phyloP scores from a whole-genome alignment of 805 yeast species.

The Saturnispora sanitii region DNA sequence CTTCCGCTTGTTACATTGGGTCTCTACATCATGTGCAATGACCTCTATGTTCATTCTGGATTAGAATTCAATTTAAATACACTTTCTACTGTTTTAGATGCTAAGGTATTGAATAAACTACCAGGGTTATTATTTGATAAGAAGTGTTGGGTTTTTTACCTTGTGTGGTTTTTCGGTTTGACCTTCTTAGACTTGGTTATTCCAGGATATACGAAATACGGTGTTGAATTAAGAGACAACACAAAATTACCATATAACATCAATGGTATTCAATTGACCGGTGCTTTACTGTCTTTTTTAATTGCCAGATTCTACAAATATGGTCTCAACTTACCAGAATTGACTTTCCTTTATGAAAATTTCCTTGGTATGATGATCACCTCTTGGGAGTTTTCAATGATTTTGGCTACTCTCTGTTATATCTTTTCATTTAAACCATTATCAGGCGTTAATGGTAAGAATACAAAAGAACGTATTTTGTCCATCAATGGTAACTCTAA shows the following conservation, averaged over 20 bases:
- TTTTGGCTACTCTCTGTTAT: conserved; percentile 58
- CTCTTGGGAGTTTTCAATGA: conserved; percentile 52
- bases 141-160: conserved; percentile 53
- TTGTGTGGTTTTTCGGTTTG: conserved; percentile 62
- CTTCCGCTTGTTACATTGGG: conserved; percentile 55
- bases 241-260: conserved; percentile 61
- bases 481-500: conserved; percentile 86
- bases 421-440: conserved; percentile 57
- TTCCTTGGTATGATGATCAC: conserved; percentile 54
- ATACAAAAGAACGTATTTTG: conserved; percentile 57
- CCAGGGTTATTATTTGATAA: conserved; percentile 31
- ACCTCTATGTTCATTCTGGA: conserved; percentile 44
- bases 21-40: conserved; percentile 55
- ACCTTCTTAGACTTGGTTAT: conserved; percentile 53
- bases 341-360: conserved; percentile 64
- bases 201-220: conserved; percentile 69
- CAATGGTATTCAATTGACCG: conserved; percentile 60
- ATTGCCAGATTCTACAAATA: conserved; percentile 43
- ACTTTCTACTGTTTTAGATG: conserved; percentile 19
- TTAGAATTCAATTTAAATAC: conserved; percentile 31
- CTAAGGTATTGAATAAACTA: conserved; percentile 16
- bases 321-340: conserved; percentile 50
- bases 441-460: conserved; percentile 35
- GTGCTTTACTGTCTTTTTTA: conserved; percentile 30
- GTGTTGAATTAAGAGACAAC: conserved; percentile 71